phyloP scores from a whole-genome alignment of 768 basidiomycete genomes.

The Trametes maxima region DNA sequence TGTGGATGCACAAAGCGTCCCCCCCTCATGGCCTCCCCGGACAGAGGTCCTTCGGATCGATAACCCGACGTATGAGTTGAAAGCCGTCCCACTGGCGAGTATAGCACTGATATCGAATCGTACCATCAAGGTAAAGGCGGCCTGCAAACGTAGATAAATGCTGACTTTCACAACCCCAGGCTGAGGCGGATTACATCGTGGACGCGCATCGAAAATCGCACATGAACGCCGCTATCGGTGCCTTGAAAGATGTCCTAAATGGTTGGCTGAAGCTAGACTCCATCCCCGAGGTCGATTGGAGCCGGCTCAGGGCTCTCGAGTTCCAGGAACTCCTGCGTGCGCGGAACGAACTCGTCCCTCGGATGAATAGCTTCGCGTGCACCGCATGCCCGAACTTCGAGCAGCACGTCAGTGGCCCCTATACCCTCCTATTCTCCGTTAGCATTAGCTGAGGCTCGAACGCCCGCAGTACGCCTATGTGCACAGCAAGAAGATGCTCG shows the following conservation, averaged over 20 bases:
- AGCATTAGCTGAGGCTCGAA: background rate
- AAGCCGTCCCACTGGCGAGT: slow-evolving; percentile 65
- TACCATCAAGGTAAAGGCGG: slow-evolving; percentile 61
- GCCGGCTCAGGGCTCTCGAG: slow-evolving; percentile 76
- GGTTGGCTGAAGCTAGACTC: slow-evolving; percentile 55
- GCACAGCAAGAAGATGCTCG: slow-evolving; percentile 76
- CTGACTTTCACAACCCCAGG: slow-evolving; percentile 41
- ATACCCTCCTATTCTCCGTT: background rate
- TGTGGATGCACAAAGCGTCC: slow-evolving; percentile 52
- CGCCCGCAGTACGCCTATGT: slow-evolving; percentile 66
- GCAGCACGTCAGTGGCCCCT: slow-evolving; percentile 63
- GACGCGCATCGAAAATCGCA: slow-evolving; percentile 62
- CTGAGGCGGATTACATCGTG: slow-evolving; percentile 70
- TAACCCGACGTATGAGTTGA: slow-evolving; percentile 66
- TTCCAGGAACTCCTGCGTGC: slow-evolving; percentile 82
- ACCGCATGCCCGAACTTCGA: slow-evolving; percentile 66
- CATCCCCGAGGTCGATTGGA: slow-evolving; percentile 84
- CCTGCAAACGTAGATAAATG: background rate
- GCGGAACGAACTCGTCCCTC: slow-evolving; percentile 52
- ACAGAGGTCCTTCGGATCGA: slow-evolving; percentile 50
- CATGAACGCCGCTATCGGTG: slow-evolving; percentile 58
- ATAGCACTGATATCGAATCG: slow-evolving; percentile 75
- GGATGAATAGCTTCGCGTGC: slow-evolving; percentile 51
- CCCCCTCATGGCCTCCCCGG: slow-evolving; percentile 79
- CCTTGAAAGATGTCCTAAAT: slow-evolving; percentile 50